Percentiles rank a stretch among this genome's conserved stretches.
Evolutionary conservation across 345 rosid species (phyloP).

Genomic region (Aquilaria yunnanensis): DNA sequence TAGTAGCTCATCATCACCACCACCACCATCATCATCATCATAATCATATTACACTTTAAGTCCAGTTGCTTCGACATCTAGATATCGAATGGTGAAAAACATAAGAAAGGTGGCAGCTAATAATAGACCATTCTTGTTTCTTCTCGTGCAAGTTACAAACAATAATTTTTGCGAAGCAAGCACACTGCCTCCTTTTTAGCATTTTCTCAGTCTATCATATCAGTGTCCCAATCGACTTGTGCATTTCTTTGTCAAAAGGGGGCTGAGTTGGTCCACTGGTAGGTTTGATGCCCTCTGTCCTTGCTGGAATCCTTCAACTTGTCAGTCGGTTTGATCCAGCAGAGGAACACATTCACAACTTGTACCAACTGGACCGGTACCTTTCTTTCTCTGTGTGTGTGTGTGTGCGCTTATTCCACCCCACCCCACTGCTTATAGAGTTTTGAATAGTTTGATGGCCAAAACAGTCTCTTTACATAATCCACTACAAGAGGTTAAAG

Average conservation of each 20-base stretch:
- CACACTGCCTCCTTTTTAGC: not conserved
- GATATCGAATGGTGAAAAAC: too few species aligned
- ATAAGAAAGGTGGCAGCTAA: too few species aligned
- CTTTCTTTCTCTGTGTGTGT: not conserved
- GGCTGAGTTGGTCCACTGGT: constrained; percentile 30
- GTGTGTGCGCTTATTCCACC: too few species aligned
- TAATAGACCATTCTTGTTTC: too few species aligned
- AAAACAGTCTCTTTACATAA: too few species aligned
- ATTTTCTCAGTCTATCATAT: constrained; percentile 22
- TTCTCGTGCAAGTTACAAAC: not conserved
- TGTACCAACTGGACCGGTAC: constrained; percentile 12
- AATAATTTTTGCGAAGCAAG: constrained; percentile 10
- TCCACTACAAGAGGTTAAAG: too few species aligned
- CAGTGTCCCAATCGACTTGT: constrained; percentile 26
- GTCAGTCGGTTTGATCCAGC: constrained; percentile 24
- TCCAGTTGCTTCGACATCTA: too few species aligned
- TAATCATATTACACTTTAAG: too few species aligned
- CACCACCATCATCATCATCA: too few species aligned
- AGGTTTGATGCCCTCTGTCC: constrained; percentile 13
- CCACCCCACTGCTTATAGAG: not conserved
- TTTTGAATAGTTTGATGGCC: too few species aligned
- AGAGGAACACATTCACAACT: constrained; percentile 13
- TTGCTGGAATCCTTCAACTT: constrained; percentile 11
- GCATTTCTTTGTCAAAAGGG: constrained; percentile 17
- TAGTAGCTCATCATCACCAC: too few species aligned